Percentiles rank a stretch among this genome's conserved stretches.
Conservation (phyloP, 164 flowering plant species). For the Dillenia suffruticosa region DNA sequence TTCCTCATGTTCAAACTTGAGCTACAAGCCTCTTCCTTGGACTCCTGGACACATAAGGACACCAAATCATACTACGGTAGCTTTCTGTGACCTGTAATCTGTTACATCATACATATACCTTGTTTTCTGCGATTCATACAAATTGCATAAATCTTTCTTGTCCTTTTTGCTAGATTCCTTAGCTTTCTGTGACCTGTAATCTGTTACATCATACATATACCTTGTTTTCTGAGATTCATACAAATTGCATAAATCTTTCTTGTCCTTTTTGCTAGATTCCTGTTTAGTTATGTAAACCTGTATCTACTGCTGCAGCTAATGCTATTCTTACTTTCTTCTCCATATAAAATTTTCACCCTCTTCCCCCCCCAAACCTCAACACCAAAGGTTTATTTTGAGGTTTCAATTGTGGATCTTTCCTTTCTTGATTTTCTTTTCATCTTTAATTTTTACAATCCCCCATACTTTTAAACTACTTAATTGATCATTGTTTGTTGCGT, state of each 20-base stretch:
- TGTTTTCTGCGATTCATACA: no score
- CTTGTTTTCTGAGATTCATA: no score
- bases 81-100: not conserved
- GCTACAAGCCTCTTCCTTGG: constrained; percentile 21
- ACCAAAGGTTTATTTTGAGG: no score
- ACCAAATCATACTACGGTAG: constrained; percentile 39
- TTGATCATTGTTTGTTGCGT: constrained; percentile 1
- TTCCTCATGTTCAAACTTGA: constrained; percentile 20
- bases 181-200: not conserved
- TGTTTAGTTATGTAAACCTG: not conserved
- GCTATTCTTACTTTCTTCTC: no score
- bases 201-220: no score
- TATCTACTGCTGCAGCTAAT: no score
- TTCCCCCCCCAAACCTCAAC: no score
- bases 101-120: no score
- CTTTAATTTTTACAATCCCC: not conserved
- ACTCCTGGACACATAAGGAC: constrained; percentile 21
- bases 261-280: not conserved
- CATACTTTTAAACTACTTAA: not conserved
- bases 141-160: no score
- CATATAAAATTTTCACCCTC: no score
- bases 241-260: no score
- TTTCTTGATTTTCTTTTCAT: not conserved
- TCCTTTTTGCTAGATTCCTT: not conserved
- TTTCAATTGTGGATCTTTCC: no score